A percentile compares a stretch with the other conserved stretches of the same genome.
Evolutionary conservation across 768 basidiomycete species (phyloP).

Genomic region (Rhizopogon vinicolor): DNA sequence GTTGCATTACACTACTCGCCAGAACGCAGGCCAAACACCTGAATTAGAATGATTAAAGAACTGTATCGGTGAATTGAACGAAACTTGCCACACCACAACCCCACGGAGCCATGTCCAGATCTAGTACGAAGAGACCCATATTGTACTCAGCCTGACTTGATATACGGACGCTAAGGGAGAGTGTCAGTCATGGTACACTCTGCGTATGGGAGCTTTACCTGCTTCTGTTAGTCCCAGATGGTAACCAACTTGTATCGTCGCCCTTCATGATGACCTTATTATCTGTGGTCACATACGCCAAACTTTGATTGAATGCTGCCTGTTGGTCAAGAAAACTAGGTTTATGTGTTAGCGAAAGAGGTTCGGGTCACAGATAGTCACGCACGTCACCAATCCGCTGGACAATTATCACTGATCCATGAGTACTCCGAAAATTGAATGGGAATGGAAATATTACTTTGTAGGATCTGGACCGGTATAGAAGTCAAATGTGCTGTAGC

Average conservation of each 20-base stretch:
- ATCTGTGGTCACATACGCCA: slow-evolving; percentile 55
- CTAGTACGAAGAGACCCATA: slow-evolving; percentile 80
- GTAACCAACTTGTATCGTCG: slow-evolving; percentile 58
- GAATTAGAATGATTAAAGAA: slow-evolving; percentile 3
- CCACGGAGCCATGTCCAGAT: slow-evolving; percentile 81
- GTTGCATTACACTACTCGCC: slow-evolving; percentile 33
- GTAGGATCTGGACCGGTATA: slow-evolving; percentile 64
- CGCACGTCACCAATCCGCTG: slow-evolving; percentile 72
- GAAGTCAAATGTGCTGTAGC: slow-evolving; percentile 48
- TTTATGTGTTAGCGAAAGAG: not conserved
- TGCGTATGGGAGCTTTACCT: slow-evolving; percentile 39
- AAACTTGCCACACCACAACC: slow-evolving; percentile 64
- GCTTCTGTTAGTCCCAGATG: slow-evolving; percentile 48
- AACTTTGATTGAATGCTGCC: slow-evolving; percentile 46
- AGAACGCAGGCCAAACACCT: slow-evolving; percentile 86
- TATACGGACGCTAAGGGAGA: slow-evolving; percentile 62
- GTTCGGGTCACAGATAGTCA: slow-evolving; percentile 1
- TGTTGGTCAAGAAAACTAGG: slow-evolving; percentile 56
- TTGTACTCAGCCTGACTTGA: slow-evolving; percentile 59
- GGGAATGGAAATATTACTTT: slow-evolving; percentile 38
- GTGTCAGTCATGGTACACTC: not conserved
- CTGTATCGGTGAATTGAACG: not conserved
- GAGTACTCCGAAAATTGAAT: slow-evolving; percentile 5
- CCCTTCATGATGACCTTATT: slow-evolving; percentile 72
- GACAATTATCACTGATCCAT: slow-evolving; percentile 10